Conservation (phyloP, 108 stramenopile species). For the Cylindrotheca closterium region DNA sequence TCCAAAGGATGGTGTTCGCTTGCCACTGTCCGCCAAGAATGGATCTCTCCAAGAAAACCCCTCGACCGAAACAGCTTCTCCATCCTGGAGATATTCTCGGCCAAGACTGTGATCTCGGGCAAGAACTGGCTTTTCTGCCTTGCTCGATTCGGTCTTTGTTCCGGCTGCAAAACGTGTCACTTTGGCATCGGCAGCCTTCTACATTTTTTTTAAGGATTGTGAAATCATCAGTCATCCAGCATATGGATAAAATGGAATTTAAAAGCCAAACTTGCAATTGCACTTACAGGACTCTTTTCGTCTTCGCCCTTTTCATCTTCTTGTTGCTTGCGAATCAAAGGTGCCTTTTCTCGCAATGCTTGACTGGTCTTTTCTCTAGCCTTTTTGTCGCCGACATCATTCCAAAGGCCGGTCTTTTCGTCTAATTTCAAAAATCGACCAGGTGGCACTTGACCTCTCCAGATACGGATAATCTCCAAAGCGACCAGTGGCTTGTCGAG, state of each 20-base stretch:
- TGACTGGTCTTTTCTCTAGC: conserved; percentile 86
- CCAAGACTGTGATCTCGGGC: conserved; percentile 79
- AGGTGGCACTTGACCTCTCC: conserved; percentile 74
- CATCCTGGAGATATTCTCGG: conserved; percentile 45
- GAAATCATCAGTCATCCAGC: not conserved
- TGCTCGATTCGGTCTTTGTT: conserved; percentile 31
- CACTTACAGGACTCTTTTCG: not conserved
- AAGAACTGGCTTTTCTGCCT: conserved; percentile 43
- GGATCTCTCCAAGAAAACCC: conserved; percentile 79
- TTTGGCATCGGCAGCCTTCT: conserved; percentile 23
- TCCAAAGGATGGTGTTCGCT: conserved; percentile 7
- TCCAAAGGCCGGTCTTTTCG: conserved; percentile 72
- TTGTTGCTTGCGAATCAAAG: conserved; percentile 59
- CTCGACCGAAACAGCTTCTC: conserved; percentile 48
- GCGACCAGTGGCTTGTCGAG: conserved; percentile 86
- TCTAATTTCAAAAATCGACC: conserved; percentile 84
- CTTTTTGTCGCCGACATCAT: conserved; percentile 86
- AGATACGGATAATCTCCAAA: conserved; percentile 70
- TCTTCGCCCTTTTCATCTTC: conserved; percentile 43
- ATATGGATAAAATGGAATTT: not conserved
- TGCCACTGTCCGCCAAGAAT: conserved; percentile 24
- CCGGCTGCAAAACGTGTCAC: conserved; percentile 59
- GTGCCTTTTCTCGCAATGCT: conserved; percentile 84
- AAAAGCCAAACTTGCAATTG: too few species aligned
- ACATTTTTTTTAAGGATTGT: not conserved